These are phyloP conservation scores for Starmerella kuoi DNA, from an alignment of 805 yeast species.

Conservation along the genomic window DNA sequence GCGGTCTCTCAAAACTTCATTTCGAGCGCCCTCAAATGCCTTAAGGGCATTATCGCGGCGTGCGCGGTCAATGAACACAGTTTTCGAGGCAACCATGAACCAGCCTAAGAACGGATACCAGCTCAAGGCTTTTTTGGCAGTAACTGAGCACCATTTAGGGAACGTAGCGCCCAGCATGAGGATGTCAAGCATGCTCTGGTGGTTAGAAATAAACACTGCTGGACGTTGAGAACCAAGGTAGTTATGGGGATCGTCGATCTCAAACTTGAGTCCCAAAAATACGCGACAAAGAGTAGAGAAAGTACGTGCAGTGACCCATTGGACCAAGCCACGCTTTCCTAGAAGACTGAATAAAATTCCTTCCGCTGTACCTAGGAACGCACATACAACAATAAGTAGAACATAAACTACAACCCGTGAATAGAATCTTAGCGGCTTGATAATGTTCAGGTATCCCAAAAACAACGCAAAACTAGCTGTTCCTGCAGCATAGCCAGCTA, in stretches of 20 bases:
- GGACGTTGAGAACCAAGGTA: constrained; percentile 42
- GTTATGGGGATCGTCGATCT: constrained; percentile 47
- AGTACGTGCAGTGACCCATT: constrained; percentile 79
- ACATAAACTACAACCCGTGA: constrained; percentile 26
- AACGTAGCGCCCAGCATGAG: constrained; percentile 69
- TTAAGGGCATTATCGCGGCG: constrained; percentile 62
- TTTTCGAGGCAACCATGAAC: constrained; percentile 88
- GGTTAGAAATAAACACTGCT: constrained; percentile 73
- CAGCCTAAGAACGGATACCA: constrained; percentile 88
- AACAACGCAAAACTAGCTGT: constrained; percentile 17
- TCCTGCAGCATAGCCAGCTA: constrained; percentile 9
- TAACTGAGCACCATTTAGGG: constrained; percentile 81
- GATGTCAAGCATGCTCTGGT: constrained; percentile 82
- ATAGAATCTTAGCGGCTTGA: constrained; percentile 29
- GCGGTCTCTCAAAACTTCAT: constrained; percentile 45
- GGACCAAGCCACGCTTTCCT: constrained; percentile 71
- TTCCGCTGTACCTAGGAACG: constrained; percentile 33
- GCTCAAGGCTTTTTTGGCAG: constrained; percentile 76
- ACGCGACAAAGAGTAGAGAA: constrained; percentile 53
- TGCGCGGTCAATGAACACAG: constrained; percentile 79
- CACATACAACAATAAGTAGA: constrained; percentile 25
- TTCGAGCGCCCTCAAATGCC: constrained; percentile 61
- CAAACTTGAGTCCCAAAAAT: constrained; percentile 57
- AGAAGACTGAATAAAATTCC: constrained; percentile 52
- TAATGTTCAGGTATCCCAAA: constrained; percentile 27